These are phyloP conservation scores for Pestalotiopsis sp. DNA, from an alignment of 2,329 filamentous ascomycete genomes.

Conservation along the genomic window DNA sequence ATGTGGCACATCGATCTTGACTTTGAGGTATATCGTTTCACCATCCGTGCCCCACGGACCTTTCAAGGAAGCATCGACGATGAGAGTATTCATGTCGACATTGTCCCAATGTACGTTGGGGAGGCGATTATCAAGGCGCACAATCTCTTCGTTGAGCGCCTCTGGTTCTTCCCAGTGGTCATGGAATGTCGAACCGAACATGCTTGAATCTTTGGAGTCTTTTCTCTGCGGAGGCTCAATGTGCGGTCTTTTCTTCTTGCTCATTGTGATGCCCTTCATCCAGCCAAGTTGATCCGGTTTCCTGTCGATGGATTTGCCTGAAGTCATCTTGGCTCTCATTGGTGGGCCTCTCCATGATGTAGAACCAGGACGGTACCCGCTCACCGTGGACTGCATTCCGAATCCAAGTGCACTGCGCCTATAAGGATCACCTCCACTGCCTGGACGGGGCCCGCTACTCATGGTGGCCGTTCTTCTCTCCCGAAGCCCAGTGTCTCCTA, in stretches of 20 bases:
- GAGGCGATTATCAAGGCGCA: conserved; percentile 63
- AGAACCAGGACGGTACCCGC: conserved; percentile 35
- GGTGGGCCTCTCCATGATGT: conserved; percentile 56
- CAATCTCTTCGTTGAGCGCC: conserved; percentile 65
- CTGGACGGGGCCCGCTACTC: conserved; percentile 56
- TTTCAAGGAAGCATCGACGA: conserved; percentile 62
- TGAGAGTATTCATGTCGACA: conserved; percentile 64
- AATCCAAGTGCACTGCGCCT: conserved; percentile 47
- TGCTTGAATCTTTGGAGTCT: conserved; percentile 53
- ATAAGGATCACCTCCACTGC: conserved; percentile 42
- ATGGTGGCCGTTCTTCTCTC: conserved; percentile 65
- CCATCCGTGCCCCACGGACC: conserved; percentile 64
- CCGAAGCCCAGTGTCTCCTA: conserved; percentile 60
- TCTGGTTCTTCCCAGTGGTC: conserved; percentile 65
- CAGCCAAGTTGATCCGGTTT: conserved; percentile 65
- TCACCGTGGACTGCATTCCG: conserved; percentile 48
- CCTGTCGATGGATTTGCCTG: conserved; percentile 45
- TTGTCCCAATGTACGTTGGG: conserved; percentile 68
- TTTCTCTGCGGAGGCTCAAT: conserved; percentile 49
- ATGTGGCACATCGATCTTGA: conserved; percentile 61
- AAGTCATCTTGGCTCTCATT: conserved; percentile 58
- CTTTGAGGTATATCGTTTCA: conserved; percentile 63
- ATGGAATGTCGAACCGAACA: conserved; percentile 54
- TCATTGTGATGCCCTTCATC: conserved; percentile 72
- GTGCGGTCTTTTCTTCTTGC: conserved; percentile 51